A percentile compares a stretch with the other conserved stretches of the same genome.
Evolutionary conservation across 345 rosid species (phyloP).

Genomic region (Syzygium oleosum): DNA sequence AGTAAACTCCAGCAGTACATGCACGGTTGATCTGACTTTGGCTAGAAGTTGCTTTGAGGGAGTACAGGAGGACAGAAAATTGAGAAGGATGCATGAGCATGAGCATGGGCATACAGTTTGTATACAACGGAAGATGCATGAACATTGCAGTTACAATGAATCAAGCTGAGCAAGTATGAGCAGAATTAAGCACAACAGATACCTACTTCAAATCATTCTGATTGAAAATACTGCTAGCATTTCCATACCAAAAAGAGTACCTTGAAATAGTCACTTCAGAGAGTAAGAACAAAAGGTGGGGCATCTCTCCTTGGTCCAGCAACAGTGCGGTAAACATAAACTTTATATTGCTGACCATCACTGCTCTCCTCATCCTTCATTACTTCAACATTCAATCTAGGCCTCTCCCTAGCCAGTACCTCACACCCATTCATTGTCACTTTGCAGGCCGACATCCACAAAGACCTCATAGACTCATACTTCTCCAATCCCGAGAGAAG

Average conservation of each 20-base stretch:
- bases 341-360: constrained; percentile 42
- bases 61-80: neutral
- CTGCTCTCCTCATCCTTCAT: constrained; percentile 59
- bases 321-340: constrained; percentile 56
- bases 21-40: neutral
- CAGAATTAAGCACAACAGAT: neutral
- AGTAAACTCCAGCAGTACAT: neutral
- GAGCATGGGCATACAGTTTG: neutral
- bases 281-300: constrained; percentile 52
- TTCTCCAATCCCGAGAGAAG: constrained; percentile 59
- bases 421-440: constrained; percentile 55
- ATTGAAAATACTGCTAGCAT: neutral
- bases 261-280: constrained; percentile 10
- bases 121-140: neutral
- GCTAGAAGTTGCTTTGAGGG: neutral
- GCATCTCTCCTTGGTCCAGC: constrained; percentile 69
- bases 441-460: constrained; percentile 74
- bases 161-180: neutral
- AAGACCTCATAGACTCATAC: constrained; percentile 70
- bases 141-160: neutral
- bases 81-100: neutral
- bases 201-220: neutral
- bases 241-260: neutral
- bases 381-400: constrained; percentile 65
- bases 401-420: constrained; percentile 50